Evolutionary conservation across 495 filamentous ascomycete genomes (phyloP).

Genomic region (Daldinia concentrica): DNA sequence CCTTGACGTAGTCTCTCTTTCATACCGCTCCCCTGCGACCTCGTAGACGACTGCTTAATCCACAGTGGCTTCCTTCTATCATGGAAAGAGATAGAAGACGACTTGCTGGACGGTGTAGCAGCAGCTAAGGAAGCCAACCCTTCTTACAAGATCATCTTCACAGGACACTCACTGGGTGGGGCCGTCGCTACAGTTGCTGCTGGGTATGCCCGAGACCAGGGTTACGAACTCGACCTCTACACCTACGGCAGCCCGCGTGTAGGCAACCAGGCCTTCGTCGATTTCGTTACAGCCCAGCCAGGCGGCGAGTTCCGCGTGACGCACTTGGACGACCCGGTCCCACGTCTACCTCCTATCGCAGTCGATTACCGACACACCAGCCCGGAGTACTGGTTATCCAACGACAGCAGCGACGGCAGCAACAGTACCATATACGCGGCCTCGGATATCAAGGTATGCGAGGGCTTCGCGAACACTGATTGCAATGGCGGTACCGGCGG

Average conservation of each 20-base stretch:
- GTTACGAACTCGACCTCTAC: slow-evolving; percentile 58
- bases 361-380: slow-evolving; percentile 68
- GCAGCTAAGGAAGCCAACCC: slow-evolving; percentile 53
- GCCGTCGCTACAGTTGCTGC: slow-evolving; percentile 71
- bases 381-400: slow-evolving; percentile 71
- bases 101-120: slow-evolving; percentile 38
- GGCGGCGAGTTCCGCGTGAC: slow-evolving; percentile 70
- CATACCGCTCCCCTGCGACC: slow-evolving; percentile 44
- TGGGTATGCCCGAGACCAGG: slow-evolving; percentile 63
- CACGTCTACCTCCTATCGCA: slow-evolving; percentile 65
- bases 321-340: slow-evolving; percentile 72
- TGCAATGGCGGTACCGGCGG: slow-evolving; percentile 54
- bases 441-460: slow-evolving; percentile 50
- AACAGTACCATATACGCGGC: slow-evolving; percentile 39
- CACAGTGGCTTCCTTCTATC: slow-evolving; percentile 54
- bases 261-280: slow-evolving; percentile 65
- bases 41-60: slow-evolving; percentile 46
- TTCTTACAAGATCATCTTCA: slow-evolving; percentile 63
- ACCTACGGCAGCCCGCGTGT: slow-evolving; percentile 75
- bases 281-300: slow-evolving; percentile 61
- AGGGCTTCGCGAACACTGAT: slow-evolving; percentile 47
- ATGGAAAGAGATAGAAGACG: slow-evolving; percentile 48
- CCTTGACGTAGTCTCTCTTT: slow-evolving; percentile 45
- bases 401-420: slow-evolving; percentile 27
- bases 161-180: slow-evolving; percentile 75